Base-by-base conservation (phyloP, 768 basidiomycete genomes). In the Collybia nuda region DNA sequence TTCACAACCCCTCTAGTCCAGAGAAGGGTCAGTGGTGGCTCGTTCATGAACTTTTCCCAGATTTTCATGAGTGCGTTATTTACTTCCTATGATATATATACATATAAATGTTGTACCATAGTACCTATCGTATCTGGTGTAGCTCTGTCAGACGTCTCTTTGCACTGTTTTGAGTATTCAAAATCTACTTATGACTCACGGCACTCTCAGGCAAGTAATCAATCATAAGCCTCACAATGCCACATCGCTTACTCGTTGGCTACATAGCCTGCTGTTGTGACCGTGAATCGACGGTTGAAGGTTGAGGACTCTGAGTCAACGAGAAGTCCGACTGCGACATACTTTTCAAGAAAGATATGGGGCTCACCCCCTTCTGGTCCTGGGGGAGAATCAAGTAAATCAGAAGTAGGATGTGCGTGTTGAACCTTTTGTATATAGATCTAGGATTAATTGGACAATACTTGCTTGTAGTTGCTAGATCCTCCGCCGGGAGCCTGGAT, bases 41-140 rank as follows among this genome's bases (percentile, higher is more conserved):
- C n/a, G n/a, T n/a, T n/a, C n/a, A n/a, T n/a, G n/a, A 55, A 60
- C 24, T 62, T 70, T 44, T 43, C 48, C 17, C 53, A 57, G 23
- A 66, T 68, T n/a, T 67, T 66, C 14, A 63, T 66, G 42, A 40
- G 60, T 46, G n/a, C 12, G 14, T 38, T 21, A 37, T 23, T 49
- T 24, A 21, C 19, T 44, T 11, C n/a, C 23, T 12, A n/a, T n/a
- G n/a, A n/a, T n/a, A n/a, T n/a, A n/a, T n/a, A n/a, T n/a, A 21
- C 18, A 18, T 36, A 3, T 35, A 6, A 0, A 19, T 17, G 23
- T 26, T 17, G 17, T 24, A 39, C 39, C 32, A n/a, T 21, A 68
- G 69, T 65, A 62, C 50, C 58, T 68, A 11, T 51, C 71, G 44
- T 70, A 11, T 54, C 57, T 18, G 53, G 55, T 44, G 22, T 62